A percentile compares a stretch with the other conserved stretches of the same genome.
Evolutionary conservation across 495 filamentous ascomycete genomes (phyloP).

Genomic region (Podospora sp.): DNA sequence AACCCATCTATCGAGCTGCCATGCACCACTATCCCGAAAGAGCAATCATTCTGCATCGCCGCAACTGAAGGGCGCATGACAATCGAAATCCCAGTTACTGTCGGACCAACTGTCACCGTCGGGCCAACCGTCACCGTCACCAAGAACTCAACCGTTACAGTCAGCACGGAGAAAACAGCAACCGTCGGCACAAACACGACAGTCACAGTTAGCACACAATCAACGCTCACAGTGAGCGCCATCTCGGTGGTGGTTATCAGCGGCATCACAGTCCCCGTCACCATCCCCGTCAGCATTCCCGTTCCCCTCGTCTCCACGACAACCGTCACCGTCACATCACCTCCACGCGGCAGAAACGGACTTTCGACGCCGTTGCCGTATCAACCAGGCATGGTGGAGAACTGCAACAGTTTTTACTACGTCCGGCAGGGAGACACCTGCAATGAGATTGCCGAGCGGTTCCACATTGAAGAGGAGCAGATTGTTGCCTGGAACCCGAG

Average conservation of each 20-base stretch:
- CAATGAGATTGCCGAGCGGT: constrained; percentile 19
- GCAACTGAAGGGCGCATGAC: background rate
- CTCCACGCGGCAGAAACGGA: constrained; percentile 23
- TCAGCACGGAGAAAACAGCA: background rate
- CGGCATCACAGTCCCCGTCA: constrained; percentile 2
- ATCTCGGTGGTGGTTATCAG: background rate
- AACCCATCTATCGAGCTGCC: constrained; percentile 14
- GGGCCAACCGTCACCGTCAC: background rate
- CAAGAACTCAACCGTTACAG: background rate
- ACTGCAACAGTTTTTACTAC: constrained; percentile 51
- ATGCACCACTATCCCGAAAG: constrained; percentile 10
- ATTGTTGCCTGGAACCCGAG: constrained; percentile 26
- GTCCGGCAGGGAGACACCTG: constrained; percentile 28
- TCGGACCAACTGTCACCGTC: background rate
- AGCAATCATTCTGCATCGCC: constrained; percentile 20
- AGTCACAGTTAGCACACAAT: background rate
- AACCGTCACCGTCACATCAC: constrained; percentile 10
- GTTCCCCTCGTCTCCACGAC: background rate
- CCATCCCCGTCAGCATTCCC: background rate
- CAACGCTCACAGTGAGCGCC: background rate
- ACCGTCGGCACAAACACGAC: constrained; percentile 1
- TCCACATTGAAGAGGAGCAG: constrained; percentile 8
- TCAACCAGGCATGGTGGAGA: constrained; percentile 43
- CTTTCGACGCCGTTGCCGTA: constrained; percentile 38
- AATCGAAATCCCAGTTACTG: background rate